A percentile compares a stretch with the other conserved stretches of the same genome.
Conservation (phyloP, 1,284 basidiomycete genomes). For the Hortiboletus rubellus region DNA sequence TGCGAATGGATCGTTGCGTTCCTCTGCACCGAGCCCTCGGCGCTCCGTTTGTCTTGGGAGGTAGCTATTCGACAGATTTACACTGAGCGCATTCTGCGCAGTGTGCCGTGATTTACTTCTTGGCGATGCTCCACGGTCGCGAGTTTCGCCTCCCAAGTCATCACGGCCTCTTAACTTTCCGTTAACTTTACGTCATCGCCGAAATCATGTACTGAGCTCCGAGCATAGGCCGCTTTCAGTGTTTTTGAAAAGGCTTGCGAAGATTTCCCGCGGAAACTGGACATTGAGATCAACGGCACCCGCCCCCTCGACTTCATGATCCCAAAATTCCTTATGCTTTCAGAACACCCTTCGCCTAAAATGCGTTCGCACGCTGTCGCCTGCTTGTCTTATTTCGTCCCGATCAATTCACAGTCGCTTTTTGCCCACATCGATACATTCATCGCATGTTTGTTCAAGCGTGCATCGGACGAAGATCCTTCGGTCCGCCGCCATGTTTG, state of each 20-base stretch:
- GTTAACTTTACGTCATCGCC: conserved; percentile 3
- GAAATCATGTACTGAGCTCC: conserved; percentile 23
- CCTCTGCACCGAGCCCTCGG: not conserved
- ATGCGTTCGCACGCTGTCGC: conserved; percentile 94
- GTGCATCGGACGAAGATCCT: conserved; percentile 91
- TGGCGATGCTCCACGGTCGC: not conserved
- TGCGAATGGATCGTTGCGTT: conserved; percentile 3
- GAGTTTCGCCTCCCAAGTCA: conserved; percentile 1
- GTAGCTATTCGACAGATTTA: conserved; percentile 8
- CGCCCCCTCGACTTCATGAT: conserved; percentile 93
- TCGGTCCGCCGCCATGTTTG: conserved; percentile 95
- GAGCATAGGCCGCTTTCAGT: conserved; percentile 83
- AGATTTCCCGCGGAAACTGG: conserved; percentile 94
- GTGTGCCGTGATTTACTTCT: conserved; percentile 9
- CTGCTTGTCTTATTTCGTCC: conserved; percentile 92
- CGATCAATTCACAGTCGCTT: conserved; percentile 80
- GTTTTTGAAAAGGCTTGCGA: conserved; percentile 96
- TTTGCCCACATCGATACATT: conserved; percentile 91
- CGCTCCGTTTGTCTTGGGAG: conserved; percentile 13
- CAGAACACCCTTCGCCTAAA: conserved; percentile 81
- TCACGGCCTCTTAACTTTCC: conserved; percentile 11
- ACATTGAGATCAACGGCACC: conserved; percentile 86
- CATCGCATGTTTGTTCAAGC: conserved; percentile 91
- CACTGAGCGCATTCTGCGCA: not conserved
- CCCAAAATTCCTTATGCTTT: conserved; percentile 88